Conservation (phyloP, 2,329 filamentous ascomycete species). For the Scedosporium apiospermum region DNA sequence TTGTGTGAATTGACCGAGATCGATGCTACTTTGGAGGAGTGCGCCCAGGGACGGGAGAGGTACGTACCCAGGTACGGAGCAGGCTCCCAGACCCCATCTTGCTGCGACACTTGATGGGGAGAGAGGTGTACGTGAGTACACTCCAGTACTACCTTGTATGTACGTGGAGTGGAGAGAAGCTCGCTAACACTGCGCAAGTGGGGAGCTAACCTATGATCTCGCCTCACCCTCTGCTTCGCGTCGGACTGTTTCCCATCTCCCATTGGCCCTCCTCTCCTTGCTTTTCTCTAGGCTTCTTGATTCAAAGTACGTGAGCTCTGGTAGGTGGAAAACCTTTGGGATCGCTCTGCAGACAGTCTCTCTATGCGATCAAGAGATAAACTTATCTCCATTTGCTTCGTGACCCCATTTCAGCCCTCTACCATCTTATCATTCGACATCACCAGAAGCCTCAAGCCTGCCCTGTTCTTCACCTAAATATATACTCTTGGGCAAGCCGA, state of each 20-base stretch:
- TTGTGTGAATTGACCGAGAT: not conserved
- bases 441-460: too few species aligned
- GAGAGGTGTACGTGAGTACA: not conserved
- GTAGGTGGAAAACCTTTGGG: not conserved
- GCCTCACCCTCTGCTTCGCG: not conserved
- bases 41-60: not conserved
- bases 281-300: not conserved
- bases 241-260: not conserved
- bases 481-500: not conserved
- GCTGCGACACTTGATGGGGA: not conserved
- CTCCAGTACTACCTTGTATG: not conserved
- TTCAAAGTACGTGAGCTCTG: not conserved
- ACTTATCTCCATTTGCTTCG: too few species aligned
- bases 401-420: too few species aligned
- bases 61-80: constrained; percentile 1
- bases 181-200: not conserved
- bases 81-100: not conserved
- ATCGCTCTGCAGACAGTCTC: not conserved
- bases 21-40: not conserved
- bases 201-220: not conserved
- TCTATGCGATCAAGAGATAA: not conserved
- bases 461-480: not conserved
- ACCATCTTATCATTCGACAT: too few species aligned
- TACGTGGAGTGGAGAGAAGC: not conserved
- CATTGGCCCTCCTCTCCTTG: not conserved